These are phyloP conservation scores for Aspergillus bridgeri DNA, from an alignment of 495 filamentous ascomycete genomes.

Conservation along the genomic window DNA sequence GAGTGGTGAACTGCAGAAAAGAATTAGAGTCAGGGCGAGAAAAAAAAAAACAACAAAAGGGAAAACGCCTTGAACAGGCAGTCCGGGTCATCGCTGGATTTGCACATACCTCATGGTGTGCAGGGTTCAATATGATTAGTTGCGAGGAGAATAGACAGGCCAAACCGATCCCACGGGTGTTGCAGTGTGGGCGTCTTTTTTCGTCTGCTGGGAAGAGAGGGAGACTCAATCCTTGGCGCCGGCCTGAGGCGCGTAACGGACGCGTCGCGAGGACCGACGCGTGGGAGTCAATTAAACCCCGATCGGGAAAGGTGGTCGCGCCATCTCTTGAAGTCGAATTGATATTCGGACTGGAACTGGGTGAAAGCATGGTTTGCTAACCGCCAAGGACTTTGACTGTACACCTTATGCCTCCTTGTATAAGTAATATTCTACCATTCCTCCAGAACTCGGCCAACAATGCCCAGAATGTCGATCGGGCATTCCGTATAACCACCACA, in stretches of 20 bases:
- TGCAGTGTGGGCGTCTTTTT: conserved; percentile 15
- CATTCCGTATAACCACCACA: background rate
- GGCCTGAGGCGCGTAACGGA: conserved; percentile 24
- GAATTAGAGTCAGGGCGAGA: conserved; percentile 15
- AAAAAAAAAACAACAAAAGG: conserved; percentile 5
- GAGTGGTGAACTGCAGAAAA: conserved; percentile 65
- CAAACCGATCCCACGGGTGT: conserved; percentile 3
- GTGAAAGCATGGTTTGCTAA: background rate
- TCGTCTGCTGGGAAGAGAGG: conserved; percentile 19
- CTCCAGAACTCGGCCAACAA: background rate
- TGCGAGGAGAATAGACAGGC: background rate
- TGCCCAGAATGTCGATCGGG: background rate
- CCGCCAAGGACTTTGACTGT: background rate
- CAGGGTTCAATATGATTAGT: conserved; percentile 6
- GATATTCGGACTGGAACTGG: no score
- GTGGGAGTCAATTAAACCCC: conserved; percentile 37
- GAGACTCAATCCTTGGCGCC: conserved; percentile 21
- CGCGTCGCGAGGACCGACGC: conserved; percentile 22
- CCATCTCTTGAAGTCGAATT: no score
- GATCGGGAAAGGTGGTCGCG: conserved; percentile 17
- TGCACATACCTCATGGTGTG: conserved; percentile 40
- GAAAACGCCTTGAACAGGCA: background rate
- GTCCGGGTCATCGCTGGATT: background rate
- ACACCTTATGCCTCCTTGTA: background rate
- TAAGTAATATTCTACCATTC: background rate